phyloP scores from a whole-genome alignment of 352 stramenopile genomes.

The Pythium guiyangense region DNA sequence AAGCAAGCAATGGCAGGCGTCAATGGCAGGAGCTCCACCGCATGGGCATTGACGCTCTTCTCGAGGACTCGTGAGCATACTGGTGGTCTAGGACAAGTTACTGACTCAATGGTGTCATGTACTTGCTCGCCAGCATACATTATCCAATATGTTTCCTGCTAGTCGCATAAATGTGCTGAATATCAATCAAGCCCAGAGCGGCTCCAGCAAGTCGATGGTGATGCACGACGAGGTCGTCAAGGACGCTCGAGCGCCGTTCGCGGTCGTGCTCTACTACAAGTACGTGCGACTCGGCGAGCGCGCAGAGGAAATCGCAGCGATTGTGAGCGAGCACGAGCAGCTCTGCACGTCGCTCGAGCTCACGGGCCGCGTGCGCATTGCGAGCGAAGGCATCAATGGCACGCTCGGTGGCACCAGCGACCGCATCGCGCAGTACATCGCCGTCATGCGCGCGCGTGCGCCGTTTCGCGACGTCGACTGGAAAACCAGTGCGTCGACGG shows the following conservation, averaged over 20 bases:
- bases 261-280: conserved; percentile 84
- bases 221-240: too few relatives aligned
- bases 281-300: conserved; percentile 61
- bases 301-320: conserved; percentile 23
- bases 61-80: too few relatives aligned
- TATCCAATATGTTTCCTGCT: too few relatives aligned
- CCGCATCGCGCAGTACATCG: conserved; percentile 62
- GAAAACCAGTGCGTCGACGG: conserved; percentile 61
- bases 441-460: conserved; percentile 32
- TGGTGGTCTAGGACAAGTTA: too few relatives aligned
- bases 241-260: conserved; percentile 36
- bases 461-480: conserved; percentile 63
- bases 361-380: conserved; percentile 69
- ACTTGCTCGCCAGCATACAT: too few relatives aligned
- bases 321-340: conserved; percentile 35
- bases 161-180: too few relatives aligned
- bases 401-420: conserved; percentile 52
- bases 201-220: too few relatives aligned
- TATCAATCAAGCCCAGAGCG: too few relatives aligned
- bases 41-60: too few relatives aligned
- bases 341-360: conserved; percentile 54
- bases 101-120: too few relatives aligned
- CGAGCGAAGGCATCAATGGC: conserved; percentile 84
- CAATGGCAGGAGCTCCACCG: too few relatives aligned
- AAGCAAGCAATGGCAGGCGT: too few relatives aligned